Base-by-base conservation (phyloP, 1,139 yeast species). In the Geotrichum restrictum region DNA sequence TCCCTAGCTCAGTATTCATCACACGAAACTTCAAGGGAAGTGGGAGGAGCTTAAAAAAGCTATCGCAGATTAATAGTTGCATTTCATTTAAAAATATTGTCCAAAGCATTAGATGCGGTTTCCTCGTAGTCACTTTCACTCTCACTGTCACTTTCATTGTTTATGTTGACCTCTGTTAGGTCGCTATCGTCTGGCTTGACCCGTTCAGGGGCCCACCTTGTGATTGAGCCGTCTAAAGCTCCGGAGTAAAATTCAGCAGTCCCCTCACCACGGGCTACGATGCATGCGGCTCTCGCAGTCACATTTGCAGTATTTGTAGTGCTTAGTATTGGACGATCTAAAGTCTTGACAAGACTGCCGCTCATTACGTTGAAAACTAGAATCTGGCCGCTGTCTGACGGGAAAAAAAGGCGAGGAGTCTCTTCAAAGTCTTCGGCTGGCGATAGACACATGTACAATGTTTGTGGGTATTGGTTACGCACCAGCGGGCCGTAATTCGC, bases 311-410 rank as follows among this genome's bases (percentile, higher is more conserved):
- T 11, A 24, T 44, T 21, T 11, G 16, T 18, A 11, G 60, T 57
- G 2, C 55, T 45, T 7, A 61, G 55, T 19, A 59, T 55, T 1
- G 70, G 69, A 37, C 82, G 67, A 21, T 70, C 69, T 16, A 81
- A 64, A 49, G 89, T 65, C 3, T 77, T 71, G 11, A 81, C 76
- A 52, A 83, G 68, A 58, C 80, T 82, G 0, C 95, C 95, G 56
- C 82, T 85, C 3, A 74, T 67, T 0, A 82, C 74, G 24, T 87
- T 74, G 59, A 76, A 84, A 46, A 88, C 75, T 48, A 83, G 76
- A 0, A 89, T 69, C 60, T 88, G 95, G 3, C 95, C 94, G 56
- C 77, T 82, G 63, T 89, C 96, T 0, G 93, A 78, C 3, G 94
- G 88, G 60, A 81, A 81, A 64, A 88, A 71, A 42, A 87, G 66